Evolutionary conservation across 495 filamentous ascomycete species (phyloP).

Genomic region (Aspergillus mulundensis): DNA sequence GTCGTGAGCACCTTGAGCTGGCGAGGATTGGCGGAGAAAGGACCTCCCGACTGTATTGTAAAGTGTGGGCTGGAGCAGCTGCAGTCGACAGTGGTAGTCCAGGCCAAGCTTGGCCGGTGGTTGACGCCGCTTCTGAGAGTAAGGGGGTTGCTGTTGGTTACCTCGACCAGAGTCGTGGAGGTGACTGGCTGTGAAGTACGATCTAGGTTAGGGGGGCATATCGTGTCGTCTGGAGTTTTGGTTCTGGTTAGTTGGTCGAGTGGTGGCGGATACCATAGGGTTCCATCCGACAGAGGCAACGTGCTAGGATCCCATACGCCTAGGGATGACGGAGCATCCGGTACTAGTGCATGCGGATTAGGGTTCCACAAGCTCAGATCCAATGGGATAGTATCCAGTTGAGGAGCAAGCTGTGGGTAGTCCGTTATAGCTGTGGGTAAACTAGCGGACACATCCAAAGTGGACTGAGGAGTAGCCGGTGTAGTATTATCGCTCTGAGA

Average conservation of each 20-base stretch:
- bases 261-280: slow-evolving; percentile 6
- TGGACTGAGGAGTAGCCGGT: neutral
- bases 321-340: neutral
- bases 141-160: slow-evolving; percentile 9
- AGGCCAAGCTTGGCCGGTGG: slow-evolving; percentile 3
- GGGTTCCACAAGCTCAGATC: slow-evolving; percentile 7
- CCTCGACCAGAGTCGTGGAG: neutral
- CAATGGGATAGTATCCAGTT: slow-evolving; percentile 1
- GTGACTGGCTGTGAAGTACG: neutral
- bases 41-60: neutral
- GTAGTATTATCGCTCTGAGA: neutral
- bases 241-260: neutral
- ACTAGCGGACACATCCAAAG: slow-evolving; percentile 2
- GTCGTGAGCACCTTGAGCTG: slow-evolving; percentile 9
- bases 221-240: neutral
- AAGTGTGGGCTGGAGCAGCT: slow-evolving; percentile 4
- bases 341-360: neutral
- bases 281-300: slow-evolving; percentile 2
- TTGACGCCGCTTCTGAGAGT: slow-evolving; percentile 11
- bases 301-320: neutral
- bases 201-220: slow-evolving; percentile 2
- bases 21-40: neutral
- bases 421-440: neutral
- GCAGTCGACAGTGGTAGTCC: slow-evolving; percentile 11
- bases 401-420: neutral